These are phyloP conservation scores for Eucalyptus leucophloia DNA, from an alignment of 345 rosid species.

Conservation along the genomic window DNA sequence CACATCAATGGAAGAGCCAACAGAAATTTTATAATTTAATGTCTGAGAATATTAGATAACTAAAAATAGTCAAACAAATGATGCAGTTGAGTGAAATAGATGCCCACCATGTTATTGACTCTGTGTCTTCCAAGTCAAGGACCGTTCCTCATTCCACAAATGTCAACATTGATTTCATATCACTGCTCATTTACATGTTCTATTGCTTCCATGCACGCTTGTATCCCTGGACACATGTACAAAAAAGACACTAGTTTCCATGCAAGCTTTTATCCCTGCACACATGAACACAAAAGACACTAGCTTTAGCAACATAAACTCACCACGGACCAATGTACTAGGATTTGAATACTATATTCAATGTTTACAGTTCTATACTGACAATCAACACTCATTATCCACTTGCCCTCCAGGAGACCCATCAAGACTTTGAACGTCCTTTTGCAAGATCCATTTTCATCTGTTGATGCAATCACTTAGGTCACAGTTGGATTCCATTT, in stretches of 20 bases:
- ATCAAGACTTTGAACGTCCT: constrained; percentile 69
- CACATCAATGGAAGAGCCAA: not conserved
- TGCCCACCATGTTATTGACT: constrained; percentile 43
- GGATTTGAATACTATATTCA: not conserved
- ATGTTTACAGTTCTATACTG: constrained; percentile 4
- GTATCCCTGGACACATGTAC: constrained; percentile 45
- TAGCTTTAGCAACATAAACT: not conserved
- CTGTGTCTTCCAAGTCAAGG: constrained; percentile 72
- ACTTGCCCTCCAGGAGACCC: constrained; percentile 88
- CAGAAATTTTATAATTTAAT: not conserved
- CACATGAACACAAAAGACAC: not conserved
- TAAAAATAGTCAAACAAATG: not conserved
- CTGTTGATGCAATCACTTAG: constrained; percentile 63
- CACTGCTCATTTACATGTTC: constrained; percentile 47
- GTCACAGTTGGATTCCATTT: constrained; percentile 67
- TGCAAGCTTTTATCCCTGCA: constrained; percentile 69
- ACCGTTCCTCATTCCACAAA: constrained; percentile 59
- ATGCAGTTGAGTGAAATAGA: not conserved
- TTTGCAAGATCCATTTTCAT: constrained; percentile 76
- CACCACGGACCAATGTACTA: not conserved
- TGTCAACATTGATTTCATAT: constrained; percentile 54
- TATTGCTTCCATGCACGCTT: constrained; percentile 41
- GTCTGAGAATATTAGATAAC: not conserved
- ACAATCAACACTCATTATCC: constrained; percentile 75
- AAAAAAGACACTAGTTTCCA: constrained; percentile 3